Evolutionary conservation across 768 basidiomycete genomes (phyloP), one percentile per base, ranked within the genome.

Genomic region (Lyophyllum semitale): DNA sequence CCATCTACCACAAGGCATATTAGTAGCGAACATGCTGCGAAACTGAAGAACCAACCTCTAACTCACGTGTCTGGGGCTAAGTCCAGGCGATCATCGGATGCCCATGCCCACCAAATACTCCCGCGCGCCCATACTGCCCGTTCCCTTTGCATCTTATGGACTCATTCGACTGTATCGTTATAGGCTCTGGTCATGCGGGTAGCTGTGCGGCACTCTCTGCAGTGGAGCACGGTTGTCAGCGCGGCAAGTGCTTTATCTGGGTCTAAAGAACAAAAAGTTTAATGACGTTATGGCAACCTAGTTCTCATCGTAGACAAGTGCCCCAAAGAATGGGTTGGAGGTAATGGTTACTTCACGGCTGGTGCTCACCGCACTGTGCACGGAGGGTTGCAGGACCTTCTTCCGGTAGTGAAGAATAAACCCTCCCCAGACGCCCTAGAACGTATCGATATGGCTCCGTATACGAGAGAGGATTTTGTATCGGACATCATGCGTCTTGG

Each of bases 301-400:
- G 84, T 88, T 56, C 72, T 89, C 40, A 70, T 89, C 51, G 70
- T 88, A 48, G 87, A 89, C 62, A 87, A 87, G 62, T 84, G 84
- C 37, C 84, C 86, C 1, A 61, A 70, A 37, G 77, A 79, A 53
- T 88, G 87, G 87, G 78, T 68, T 3, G 88, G 88, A 4, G 88
- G 87, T 17, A 89, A 90, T 61, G 84, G 85, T 17, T 87, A 82
- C 68, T 89, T 88, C 70, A 88, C 87, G 27, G 85, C 86, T 9
- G 87, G 87, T 20, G 84, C 86, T 7, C 77, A 83, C 62, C 83
- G 87, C 50, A 87, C 83, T 11, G 82, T 80, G 3, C 87, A 89
- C 60, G 71, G 56, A 15, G 88, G 87, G 1, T 73, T 88, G n/a
- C 59, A 68, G 3, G 85, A 88, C 66, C 75, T 88, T 32, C 74